Percentiles rank a stretch among this genome's conserved stretches.
Conservation (phyloP, 257 asterid species). For the Forsythia suspensa region DNA sequence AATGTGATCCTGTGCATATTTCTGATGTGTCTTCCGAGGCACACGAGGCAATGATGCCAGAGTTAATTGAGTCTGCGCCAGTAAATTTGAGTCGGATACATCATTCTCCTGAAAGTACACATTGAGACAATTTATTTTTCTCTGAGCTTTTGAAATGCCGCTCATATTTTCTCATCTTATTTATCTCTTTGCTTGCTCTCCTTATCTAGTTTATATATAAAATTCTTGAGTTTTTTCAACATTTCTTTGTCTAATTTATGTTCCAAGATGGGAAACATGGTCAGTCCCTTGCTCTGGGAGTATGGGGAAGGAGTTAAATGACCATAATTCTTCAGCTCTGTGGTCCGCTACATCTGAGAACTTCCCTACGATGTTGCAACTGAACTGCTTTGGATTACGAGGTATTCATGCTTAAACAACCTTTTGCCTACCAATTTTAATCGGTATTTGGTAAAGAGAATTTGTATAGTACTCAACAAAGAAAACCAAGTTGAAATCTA, state of each 20-base stretch:
- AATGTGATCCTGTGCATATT: slow-evolving; percentile 45
- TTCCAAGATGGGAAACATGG: slow-evolving; percentile 20
- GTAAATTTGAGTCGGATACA: slow-evolving; percentile 97
- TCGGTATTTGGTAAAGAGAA: not conserved
- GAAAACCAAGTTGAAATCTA: not conserved
- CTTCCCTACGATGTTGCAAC: not conserved
- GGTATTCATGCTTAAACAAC: not conserved
- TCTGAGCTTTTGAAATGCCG: slow-evolving; percentile 53
- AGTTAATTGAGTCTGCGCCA: slow-evolving; percentile 64
- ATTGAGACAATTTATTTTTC: slow-evolving; percentile 81
- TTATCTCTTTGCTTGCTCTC: slow-evolving; percentile 46
- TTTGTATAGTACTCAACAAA: not conserved
- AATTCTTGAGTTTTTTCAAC: slow-evolving; percentile 26
- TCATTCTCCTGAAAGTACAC: slow-evolving; percentile 99
- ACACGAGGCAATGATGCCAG: slow-evolving; percentile 71
- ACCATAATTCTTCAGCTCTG: not conserved
- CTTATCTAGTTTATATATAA: slow-evolving; percentile 49
- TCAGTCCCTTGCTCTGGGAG: not conserved
- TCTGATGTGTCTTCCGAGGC: slow-evolving; percentile 71
- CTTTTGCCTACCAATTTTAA: not conserved
- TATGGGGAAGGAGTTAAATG: not conserved
- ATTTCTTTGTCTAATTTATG: slow-evolving; percentile 25
- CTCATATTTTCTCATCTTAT: slow-evolving; percentile 29
- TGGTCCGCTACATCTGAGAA: not conserved
- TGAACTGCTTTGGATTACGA: not conserved